Conservation (phyloP, 257 asterid species). For the Sherardia arvensis region DNA sequence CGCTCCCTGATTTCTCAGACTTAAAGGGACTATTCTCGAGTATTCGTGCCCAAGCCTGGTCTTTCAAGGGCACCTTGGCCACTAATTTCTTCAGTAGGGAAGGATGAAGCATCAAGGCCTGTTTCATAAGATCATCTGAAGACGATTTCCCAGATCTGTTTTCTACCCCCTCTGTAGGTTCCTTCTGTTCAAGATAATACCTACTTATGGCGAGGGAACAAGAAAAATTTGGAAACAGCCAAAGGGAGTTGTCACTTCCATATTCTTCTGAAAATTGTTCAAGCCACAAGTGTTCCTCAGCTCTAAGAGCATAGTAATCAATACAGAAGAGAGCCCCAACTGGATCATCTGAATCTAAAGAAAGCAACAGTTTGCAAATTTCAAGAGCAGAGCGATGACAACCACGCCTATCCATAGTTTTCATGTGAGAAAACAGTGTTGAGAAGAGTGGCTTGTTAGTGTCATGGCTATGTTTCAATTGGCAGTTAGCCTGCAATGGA, state of each 20-base stretch:
- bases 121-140: conserved; percentile 77
- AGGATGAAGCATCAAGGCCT: conserved; percentile 92
- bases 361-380: conserved; percentile 76
- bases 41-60: conserved; percentile 48
- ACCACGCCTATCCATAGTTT: conserved; percentile 91
- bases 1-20: conserved; percentile 55
- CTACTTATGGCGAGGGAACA: conserved; percentile 76
- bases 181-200: conserved; percentile 50
- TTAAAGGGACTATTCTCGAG: conserved; percentile 44
- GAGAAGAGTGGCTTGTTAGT: conserved; percentile 72
- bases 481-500: conserved; percentile 55
- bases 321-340: conserved; percentile 72
- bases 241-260: conserved; percentile 59
- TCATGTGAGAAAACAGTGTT: conserved; percentile 75
- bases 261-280: conserved; percentile 73
- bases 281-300: conserved; percentile 78
- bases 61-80: conserved; percentile 78
- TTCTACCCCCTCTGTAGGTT: conserved; percentile 17
- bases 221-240: conserved; percentile 87
- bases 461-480: conserved; percentile 58
- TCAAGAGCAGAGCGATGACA: conserved; percentile 94
- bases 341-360: conserved; percentile 87
- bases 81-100: conserved; percentile 62
- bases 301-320: conserved; percentile 78
- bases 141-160: conserved; percentile 33